Evolutionary conservation across 2,329 filamentous ascomycete species (phyloP).

Genomic region (Periconia sp.): DNA sequence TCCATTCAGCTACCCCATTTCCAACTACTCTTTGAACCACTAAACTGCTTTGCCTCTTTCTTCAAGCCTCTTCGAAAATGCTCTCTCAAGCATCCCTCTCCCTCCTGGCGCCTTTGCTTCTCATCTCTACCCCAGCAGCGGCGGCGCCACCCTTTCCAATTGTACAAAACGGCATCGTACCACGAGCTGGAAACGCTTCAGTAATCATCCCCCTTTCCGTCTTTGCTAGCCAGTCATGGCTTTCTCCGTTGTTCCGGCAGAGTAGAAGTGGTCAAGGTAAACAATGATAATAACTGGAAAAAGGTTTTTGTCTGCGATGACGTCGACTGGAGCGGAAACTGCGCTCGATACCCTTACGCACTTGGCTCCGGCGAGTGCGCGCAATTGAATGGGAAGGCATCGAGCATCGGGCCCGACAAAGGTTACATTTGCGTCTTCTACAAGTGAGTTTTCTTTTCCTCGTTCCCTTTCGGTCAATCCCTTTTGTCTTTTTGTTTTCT

Average conservation of each 20-base stretch:
- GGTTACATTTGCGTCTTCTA: constrained; percentile 31
- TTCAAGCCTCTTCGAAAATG: background rate
- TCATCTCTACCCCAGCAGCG: background rate
- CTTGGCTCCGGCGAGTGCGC: constrained; percentile 22
- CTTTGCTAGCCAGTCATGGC: no score
- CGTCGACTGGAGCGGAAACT: constrained; percentile 23
- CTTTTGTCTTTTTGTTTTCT: background rate
- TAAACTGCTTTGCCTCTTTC: no score
- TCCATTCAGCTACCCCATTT: background rate
- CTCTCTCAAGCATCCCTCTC: background rate
- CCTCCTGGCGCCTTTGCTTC: background rate
- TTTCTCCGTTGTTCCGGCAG: no score
- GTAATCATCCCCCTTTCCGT: background rate
- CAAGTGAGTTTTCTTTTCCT: constrained; percentile 18
- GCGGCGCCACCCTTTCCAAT: background rate
- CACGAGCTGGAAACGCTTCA: background rate
- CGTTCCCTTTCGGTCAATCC: background rate
- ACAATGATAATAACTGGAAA: background rate
- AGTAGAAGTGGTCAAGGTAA: background rate
- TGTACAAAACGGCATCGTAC: background rate
- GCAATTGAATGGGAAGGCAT: constrained; percentile 16
- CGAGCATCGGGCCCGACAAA: constrained; percentile 22
- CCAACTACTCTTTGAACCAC: background rate
- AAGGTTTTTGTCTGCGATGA: constrained; percentile 32
- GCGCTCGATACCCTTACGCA: constrained; percentile 11